phyloP scores from a whole-genome alignment of 73 alveolate genomes.

The Paramecium bursaria region DNA sequence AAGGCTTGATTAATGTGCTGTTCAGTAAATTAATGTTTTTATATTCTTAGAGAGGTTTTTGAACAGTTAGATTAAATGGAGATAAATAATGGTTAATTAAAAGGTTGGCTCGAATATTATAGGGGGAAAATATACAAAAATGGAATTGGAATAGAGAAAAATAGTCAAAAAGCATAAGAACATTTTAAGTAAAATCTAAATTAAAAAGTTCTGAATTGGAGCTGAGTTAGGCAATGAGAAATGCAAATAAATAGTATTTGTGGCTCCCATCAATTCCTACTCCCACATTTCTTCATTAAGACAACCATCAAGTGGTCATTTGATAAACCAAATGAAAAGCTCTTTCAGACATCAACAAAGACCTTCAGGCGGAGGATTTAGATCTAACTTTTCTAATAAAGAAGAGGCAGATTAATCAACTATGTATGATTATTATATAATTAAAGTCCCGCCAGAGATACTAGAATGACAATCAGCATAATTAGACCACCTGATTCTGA shows the following conservation, averaged over 20 bases:
- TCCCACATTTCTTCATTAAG: too few relatives aligned
- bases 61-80: constrained; percentile 29
- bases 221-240: constrained; percentile 14
- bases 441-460: constrained; percentile 11
- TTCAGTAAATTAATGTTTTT: too few relatives aligned
- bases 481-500: neutral
- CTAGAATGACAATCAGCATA: constrained; percentile 48
- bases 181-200: constrained; percentile 1
- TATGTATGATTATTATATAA: too few relatives aligned
- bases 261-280: too few relatives aligned
- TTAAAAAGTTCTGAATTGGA: constrained; percentile 43
- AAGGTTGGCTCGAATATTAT: neutral
- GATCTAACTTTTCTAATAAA: too few relatives aligned
- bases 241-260: too few relatives aligned
- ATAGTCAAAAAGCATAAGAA: constrained; percentile 8
- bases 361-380: too few relatives aligned
- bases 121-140: constrained; percentile 41
- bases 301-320: too few relatives aligned
- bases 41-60: neutral
- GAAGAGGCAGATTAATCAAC: too few relatives aligned
- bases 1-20: neutral
- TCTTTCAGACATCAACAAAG: too few relatives aligned
- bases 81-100: neutral
- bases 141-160: neutral
- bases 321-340: too few relatives aligned